Percentiles rank a stretch among this genome's conserved stretches.
These are phyloP conservation scores for Aspergillus cejpii DNA, from an alignment of 2,329 filamentous ascomycete species.

Conservation along the genomic window DNA sequence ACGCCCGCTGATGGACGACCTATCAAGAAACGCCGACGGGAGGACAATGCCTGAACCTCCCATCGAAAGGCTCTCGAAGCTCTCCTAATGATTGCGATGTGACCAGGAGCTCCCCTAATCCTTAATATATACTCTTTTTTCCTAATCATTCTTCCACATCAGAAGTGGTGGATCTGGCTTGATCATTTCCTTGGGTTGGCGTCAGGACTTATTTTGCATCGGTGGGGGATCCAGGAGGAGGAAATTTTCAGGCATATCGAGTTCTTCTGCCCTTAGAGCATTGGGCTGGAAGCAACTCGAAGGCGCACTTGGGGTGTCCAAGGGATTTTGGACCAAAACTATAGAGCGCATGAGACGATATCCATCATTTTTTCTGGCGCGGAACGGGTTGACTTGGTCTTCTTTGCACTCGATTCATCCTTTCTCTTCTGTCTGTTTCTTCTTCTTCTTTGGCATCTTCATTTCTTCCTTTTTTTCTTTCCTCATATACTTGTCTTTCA, in stretches of 20 bases:
- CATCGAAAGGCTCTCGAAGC: constrained; percentile 26
- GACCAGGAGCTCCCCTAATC: constrained; percentile 31
- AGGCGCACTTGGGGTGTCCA: constrained; percentile 16
- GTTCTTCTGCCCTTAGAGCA: constrained; percentile 3
- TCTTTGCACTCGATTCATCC: constrained; percentile 16
- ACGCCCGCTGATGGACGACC: constrained; percentile 40
- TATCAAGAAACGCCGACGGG: constrained; percentile 75
- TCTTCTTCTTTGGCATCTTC: constrained; percentile 37
- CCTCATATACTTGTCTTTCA: constrained; percentile 18
- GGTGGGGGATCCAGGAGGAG: constrained; percentile 16
- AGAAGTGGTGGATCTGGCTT: constrained; percentile 21
- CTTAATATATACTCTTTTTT: constrained; percentile 26
- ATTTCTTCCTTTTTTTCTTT: constrained; percentile 27
- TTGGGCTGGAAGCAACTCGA: constrained; percentile 11
- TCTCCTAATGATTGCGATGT: no score
- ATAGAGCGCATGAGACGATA: constrained; percentile 21
- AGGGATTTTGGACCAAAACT: constrained; percentile 14
- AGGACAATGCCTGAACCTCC: constrained; percentile 50
- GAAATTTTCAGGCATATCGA: constrained; percentile 22
- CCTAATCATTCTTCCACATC: constrained; percentile 19
- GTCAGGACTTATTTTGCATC: constrained; percentile 30
- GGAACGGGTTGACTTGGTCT: constrained; percentile 23
- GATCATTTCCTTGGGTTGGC: constrained; percentile 28
- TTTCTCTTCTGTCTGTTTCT: constrained; percentile 10
- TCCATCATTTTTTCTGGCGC: constrained; percentile 17